Percentiles rank a stretch among this genome's conserved stretches.
Evolutionary conservation across 306 rosid species (phyloP).

Genomic region (Luffa aegyptiaca): DNA sequence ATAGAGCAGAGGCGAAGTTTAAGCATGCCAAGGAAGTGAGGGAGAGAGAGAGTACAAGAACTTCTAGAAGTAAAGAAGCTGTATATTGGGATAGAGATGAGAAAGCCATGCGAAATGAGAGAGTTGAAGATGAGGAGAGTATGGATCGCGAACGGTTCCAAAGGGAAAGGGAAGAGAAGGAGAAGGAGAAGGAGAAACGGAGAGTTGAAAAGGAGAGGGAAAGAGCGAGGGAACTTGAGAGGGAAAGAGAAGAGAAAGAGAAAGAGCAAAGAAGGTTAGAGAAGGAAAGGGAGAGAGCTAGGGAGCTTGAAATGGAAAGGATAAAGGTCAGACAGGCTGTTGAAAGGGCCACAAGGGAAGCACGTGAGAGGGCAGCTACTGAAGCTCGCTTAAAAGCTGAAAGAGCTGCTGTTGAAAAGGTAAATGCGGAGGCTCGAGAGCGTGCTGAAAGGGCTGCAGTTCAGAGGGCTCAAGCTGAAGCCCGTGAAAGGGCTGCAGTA

Average conservation of each 20-base stretch:
- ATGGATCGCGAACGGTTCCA: constrained; percentile 51
- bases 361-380: constrained; percentile 87
- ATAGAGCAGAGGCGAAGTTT: constrained; percentile 89
- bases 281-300: constrained; percentile 30
- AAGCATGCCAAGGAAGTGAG: constrained; percentile 84
- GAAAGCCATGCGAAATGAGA: constrained; percentile 34
- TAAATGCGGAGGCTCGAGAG: constrained; percentile 76
- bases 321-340: constrained; percentile 78
- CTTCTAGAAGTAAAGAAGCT: constrained; percentile 59
- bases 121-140: constrained; percentile 47
- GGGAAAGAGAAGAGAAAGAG: constrained; percentile 71
- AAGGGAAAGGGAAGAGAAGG: constrained; percentile 52
- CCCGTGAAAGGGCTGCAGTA: constrained; percentile 94
- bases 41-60: constrained; percentile 74
- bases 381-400: constrained; percentile 83
- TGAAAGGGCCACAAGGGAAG: constrained; percentile 98
- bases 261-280: constrained; percentile 60
- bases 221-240: constrained; percentile 30
- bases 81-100: constrained; percentile 64
- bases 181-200: constrained; percentile 44
- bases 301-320: constrained; percentile 52
- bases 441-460: constrained; percentile 98
- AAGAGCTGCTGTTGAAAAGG: constrained; percentile 71
- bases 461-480: constrained; percentile 93
- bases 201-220: constrained; percentile 29